Conservation (phyloP, 768 basidiomycete genomes). For the Termitomyces sp. region DNA sequence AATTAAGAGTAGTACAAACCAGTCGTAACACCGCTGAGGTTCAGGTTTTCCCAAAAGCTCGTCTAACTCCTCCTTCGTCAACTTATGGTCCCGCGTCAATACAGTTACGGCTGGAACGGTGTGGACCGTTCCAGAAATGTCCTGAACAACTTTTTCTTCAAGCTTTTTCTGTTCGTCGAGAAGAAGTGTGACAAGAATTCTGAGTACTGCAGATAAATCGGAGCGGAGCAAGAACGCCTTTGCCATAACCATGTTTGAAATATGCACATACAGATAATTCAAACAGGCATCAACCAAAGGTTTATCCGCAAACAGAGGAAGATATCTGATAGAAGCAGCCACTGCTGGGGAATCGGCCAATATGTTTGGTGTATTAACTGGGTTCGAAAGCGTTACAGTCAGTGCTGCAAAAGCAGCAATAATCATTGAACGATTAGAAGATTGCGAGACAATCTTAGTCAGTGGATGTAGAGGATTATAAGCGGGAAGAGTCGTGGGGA, state of each 20-base stretch:
- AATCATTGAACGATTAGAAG: constrained; percentile 73
- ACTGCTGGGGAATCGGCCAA: constrained; percentile 54
- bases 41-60: constrained; percentile 53
- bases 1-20: constrained; percentile 37
- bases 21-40: constrained; percentile 79
- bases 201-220: constrained; percentile 65
- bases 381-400: constrained; percentile 56
- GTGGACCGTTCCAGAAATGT: constrained; percentile 54
- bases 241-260: constrained; percentile 70
- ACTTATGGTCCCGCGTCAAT: constrained; percentile 52
- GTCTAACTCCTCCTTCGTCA: constrained; percentile 68
- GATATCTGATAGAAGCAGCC: constrained; percentile 58
- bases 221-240: constrained; percentile 71
- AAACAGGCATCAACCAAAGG: constrained; percentile 64
- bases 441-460: constrained; percentile 46
- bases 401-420: constrained; percentile 59
- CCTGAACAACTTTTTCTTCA: constrained; percentile 59
- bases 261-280: constrained; percentile 71
- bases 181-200: constrained; percentile 61
- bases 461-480: constrained; percentile 55
- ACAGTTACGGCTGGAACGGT: constrained; percentile 51
- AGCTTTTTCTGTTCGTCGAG: constrained; percentile 56
- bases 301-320: constrained; percentile 70
- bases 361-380: constrained; percentile 52
- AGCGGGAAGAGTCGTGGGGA: constrained; percentile 23